A percentile compares a stretch with the other conserved stretches of the same genome.
Conservation (phyloP, 768 basidiomycete species). For the Mycena metata region DNA sequence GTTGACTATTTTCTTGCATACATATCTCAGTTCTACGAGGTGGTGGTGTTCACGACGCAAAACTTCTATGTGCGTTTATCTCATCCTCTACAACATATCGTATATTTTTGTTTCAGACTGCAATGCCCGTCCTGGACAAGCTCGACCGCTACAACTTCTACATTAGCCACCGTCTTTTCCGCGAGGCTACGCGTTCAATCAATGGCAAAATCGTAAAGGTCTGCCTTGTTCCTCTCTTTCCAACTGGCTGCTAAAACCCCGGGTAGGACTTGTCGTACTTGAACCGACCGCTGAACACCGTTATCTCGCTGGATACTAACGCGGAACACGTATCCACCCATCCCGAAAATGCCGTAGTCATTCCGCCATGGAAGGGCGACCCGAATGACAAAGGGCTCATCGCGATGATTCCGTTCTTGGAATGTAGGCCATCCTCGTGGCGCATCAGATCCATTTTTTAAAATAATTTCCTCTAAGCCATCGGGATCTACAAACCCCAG, state of each 20-base stretch:
- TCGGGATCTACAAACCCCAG: conserved; percentile 89
- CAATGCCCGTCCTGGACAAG: conserved; percentile 89
- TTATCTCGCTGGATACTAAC: conserved; percentile 88
- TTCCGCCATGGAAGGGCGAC: conserved; percentile 91
- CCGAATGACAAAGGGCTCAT: conserved; percentile 78
- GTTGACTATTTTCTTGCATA: conserved; percentile 99
- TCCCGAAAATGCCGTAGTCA: conserved; percentile 88
- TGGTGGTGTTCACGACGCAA: conserved; percentile 95
- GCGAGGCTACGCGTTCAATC: conserved; percentile 88
- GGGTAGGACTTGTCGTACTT: conserved; percentile 91
- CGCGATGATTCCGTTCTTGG: conserved; percentile 97
- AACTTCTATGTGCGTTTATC: conserved; percentile 81
- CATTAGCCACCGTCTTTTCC: conserved; percentile 91
- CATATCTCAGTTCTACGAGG: conserved; percentile 97
- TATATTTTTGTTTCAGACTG: conserved; percentile 70
- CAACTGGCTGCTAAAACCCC: background rate
- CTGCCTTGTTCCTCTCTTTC: conserved; percentile 21
- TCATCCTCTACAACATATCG: conserved; percentile 17
- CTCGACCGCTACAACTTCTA: conserved; percentile 94
- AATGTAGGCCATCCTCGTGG: conserved; percentile 68
- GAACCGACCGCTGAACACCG: conserved; percentile 93
- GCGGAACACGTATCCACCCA: conserved; percentile 83
- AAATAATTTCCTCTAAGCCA: conserved; percentile 67
- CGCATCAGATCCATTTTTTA: background rate
- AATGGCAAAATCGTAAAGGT: conserved; percentile 92